phyloP scores from a whole-genome alignment of 768 basidiomycete species.

The Lyophyllum atratum region DNA sequence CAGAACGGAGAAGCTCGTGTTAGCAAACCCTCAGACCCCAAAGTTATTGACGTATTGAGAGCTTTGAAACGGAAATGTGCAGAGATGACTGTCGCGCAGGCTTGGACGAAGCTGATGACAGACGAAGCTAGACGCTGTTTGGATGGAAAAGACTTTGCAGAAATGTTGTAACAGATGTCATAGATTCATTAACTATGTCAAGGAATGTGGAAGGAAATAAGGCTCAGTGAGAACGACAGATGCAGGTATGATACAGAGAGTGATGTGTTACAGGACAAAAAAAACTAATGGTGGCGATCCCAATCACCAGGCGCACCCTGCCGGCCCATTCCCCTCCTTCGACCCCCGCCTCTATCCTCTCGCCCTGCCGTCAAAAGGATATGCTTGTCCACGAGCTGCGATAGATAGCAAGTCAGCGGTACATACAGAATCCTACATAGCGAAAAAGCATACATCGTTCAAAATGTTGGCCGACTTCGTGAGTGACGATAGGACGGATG shows the following conservation, averaged over 20 bases:
- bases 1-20: not conserved
- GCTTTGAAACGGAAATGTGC: not conserved
- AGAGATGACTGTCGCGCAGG: conserved; percentile 6
- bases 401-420: conserved; percentile 1
- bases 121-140: conserved; percentile 2
- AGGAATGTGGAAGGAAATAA: not conserved
- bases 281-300: conserved; percentile 46
- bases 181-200: not conserved
- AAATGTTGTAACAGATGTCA: not conserved
- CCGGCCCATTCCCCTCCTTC: conserved; percentile 56
- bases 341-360: conserved; percentile 55
- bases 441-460: conserved; percentile 73
- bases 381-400: conserved; percentile 82
- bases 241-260: conserved; percentile 11
- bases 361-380: conserved; percentile 57
- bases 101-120: conserved; percentile 6
- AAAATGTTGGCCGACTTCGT: conserved; percentile 87
- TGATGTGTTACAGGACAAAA: not conserved
- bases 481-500: conserved; percentile 82
- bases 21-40: not conserved
- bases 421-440: conserved; percentile 1
- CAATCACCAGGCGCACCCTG: conserved; percentile 51
- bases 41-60: conserved; percentile 1
- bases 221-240: not conserved
- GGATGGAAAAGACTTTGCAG: conserved; percentile 4